Base-by-base conservation (phyloP, 2,329 filamentous ascomycete genomes). In the Sporothrix brunneoviolacea region DNA sequence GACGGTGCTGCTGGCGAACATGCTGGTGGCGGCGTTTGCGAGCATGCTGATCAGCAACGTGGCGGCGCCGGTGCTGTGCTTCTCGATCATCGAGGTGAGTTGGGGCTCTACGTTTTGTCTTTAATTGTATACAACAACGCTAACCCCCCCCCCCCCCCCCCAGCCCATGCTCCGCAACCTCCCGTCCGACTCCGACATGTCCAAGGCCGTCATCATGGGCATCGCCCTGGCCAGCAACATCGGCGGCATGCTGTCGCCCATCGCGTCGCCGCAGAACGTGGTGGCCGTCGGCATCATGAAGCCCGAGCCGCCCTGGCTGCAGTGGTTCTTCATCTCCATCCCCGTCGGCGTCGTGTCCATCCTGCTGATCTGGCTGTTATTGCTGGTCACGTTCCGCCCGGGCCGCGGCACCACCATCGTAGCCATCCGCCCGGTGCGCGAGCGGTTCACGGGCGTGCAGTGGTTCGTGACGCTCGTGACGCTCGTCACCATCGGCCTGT, bases 11-110 rank as follows among this genome's bases (percentile, higher is more conserved):
- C 70, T 98, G n/a, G 93, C 91, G 48, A 96, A 91, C 70, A 98
- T 98, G 93, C 91, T 96, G 60, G 93, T 98, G 37, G 91, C 91
- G 50, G 94, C 93, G 62, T 94, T 98, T 65, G 86, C 94, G 8
- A 96, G 90, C 60, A 98, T 98, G 93, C 89, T 95, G 76, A 97
- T 98, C 62, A 95, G 90, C 70, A 98, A 98, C 59, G 94, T 98
- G 24, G 93, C 93, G 1, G 91, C 94, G 2, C 93, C 93, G 0
- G 93, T 98, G 9, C 77, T 98, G 33, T 98, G 93, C 73, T 97
- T 94, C 68, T 95, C 90, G 18, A 96, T 98, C 61, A 95, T 98
- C 54, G 91, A 95, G 77, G 85, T 88, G 68, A 59, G 75, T 42
- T 10, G 15, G 10, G 15, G 32, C 32, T 12, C 12, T 33, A 4